Conservation (phyloP, 139 green algal species). For the Chlorella sp. region DNA sequence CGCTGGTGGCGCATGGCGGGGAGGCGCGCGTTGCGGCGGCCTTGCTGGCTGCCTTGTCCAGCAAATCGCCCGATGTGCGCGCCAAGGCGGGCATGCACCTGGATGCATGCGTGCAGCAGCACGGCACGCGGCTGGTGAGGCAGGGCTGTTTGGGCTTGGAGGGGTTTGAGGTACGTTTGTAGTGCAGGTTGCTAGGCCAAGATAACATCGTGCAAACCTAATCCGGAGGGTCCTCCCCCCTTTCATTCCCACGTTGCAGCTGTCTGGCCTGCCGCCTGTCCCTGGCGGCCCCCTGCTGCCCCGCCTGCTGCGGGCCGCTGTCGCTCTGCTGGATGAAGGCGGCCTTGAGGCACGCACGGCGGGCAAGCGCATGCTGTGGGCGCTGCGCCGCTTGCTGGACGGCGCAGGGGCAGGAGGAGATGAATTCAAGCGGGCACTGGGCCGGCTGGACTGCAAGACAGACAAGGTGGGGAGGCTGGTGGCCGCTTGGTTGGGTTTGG, state of each 20-base stretch:
- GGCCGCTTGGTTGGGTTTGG: too few species aligned
- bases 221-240: too few species aligned
- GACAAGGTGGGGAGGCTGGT: too few species aligned
- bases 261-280: neutral
- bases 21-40: conserved; percentile 52
- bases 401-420: neutral
- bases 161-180: conserved; percentile 28
- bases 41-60: conserved; percentile 56
- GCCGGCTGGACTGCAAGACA: conserved; percentile 14
- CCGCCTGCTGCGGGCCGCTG: conserved; percentile 53
- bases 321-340: conserved; percentile 76
- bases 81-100: conserved; percentile 71
- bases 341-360: conserved; percentile 73
- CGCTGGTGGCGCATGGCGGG: conserved; percentile 54
- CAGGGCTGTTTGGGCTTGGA: conserved; percentile 57
- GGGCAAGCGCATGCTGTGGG: conserved; percentile 82
- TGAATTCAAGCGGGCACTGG: neutral
- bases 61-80: conserved; percentile 63
- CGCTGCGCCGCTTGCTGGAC: conserved; percentile 21
- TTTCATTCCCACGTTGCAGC: too few species aligned
- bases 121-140: conserved; percentile 53
- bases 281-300: conserved; percentile 38
- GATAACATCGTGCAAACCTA: too few species aligned
- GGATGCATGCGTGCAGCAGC: conserved; percentile 57
- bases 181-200: too few species aligned